Evolutionary conservation across 2,329 filamentous ascomycete genomes (phyloP), one percentile per base, ranked within the genome.

Genomic region (Tolypocladium tropicale): DNA sequence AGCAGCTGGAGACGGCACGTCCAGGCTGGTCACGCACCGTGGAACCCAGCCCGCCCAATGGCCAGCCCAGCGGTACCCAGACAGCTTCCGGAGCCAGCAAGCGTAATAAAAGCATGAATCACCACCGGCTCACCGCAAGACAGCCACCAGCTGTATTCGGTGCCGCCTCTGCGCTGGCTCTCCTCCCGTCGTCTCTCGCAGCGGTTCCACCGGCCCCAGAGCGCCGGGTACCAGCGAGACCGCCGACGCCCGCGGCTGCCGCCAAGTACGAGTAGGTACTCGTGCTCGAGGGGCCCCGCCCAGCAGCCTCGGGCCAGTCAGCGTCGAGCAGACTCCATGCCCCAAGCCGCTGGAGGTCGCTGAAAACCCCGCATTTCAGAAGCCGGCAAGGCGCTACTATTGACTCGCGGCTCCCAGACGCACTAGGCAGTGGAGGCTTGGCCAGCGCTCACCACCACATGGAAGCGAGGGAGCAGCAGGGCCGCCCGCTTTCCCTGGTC

Each of bases 291-390:
- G n/a, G n/a, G n/a, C n/a, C 50, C 54, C 39, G 56, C 53, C n/a
- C 55, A 25, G 43, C 53, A 28, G 28, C 58, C 55, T 52, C 54
- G 52, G 56, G 57, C 59, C 58, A 60, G 43, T 59, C 57, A 61
- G 39, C 53, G 37, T 48, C 49, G 34, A 52, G 53, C 52, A 55
- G 58, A 56, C 53, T 25, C 48, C 32, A 52, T 43, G 43, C 25
- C 21, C 3, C 50, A n/a, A 9, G 25, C 49, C 32, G 51, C 46
- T 49, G 51, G 36, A 53, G 33, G n/a, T 16, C 51, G 33, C 51
- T 41, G 34, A 41, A 43, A 53, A 46, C 52, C 52, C 52, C 52
- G 52, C 52, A 53, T 32, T n/a, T 53, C 52, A 53, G 50, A 10
- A 33, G 46, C 46, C 46, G 25, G 43, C 16, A 18, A 30, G 43